Evolutionary conservation across 2,329 filamentous ascomycete species (phyloP).

Genomic region (Aureobasidium musti): DNA sequence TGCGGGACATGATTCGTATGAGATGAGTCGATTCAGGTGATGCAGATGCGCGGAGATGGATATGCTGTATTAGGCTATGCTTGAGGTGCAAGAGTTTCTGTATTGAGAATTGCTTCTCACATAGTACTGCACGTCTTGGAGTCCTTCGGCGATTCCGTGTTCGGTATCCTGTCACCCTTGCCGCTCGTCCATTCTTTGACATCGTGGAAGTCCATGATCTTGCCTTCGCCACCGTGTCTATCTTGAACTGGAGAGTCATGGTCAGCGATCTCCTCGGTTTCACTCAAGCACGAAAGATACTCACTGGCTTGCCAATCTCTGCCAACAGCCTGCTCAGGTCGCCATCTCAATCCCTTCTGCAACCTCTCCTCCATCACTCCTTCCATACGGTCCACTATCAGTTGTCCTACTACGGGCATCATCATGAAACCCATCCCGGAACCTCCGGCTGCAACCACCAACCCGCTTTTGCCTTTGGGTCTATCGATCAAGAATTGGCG

Average conservation of each 20-base stretch:
- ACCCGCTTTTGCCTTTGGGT: slow-evolving; percentile 49
- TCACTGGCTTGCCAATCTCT: slow-evolving; percentile 49
- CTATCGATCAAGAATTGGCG: slow-evolving; percentile 55
- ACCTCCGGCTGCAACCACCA: slow-evolving; percentile 55
- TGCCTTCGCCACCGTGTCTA: slow-evolving; percentile 22
- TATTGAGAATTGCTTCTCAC: not conserved
- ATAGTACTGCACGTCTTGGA: not conserved
- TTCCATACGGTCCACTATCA: slow-evolving; percentile 54
- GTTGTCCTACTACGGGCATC: slow-evolving; percentile 54
- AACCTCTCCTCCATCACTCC: slow-evolving; percentile 48
- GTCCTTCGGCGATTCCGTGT: not conserved
- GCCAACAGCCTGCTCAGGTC: slow-evolving; percentile 53
- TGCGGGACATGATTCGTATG: not conserved
- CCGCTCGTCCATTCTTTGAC: slow-evolving; percentile 23
- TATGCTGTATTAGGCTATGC: not conserved
- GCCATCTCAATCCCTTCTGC: slow-evolving; percentile 52
- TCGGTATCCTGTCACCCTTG: not conserved
- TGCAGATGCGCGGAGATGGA: not conserved
- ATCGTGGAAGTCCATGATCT: slow-evolving; percentile 26
- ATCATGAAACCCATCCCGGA: slow-evolving; percentile 58
- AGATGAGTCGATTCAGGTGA: not conserved
- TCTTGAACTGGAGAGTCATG: slow-evolving; percentile 18
- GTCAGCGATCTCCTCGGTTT: not conserved
- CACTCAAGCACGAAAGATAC: not conserved
- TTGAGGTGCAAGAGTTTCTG: not conserved